Conservation (phyloP, 2,329 filamentous ascomycete genomes). For the Sphaerostilbella broomeana region DNA sequence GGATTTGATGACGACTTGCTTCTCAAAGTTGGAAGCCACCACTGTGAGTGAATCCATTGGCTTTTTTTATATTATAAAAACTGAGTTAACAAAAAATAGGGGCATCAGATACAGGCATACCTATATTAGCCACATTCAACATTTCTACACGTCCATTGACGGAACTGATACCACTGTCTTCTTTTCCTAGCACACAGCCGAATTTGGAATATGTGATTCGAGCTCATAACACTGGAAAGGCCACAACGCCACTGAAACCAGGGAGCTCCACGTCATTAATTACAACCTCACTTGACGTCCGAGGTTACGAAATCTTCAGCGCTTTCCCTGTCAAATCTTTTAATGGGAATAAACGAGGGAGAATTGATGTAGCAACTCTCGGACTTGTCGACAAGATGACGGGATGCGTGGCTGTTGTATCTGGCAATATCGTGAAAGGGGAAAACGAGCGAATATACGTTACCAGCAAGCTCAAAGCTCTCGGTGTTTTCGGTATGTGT, state of each 20-base stretch:
- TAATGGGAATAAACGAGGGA: slow-evolving; percentile 27
- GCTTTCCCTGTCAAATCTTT: slow-evolving; percentile 62
- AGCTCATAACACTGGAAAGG: slow-evolving; percentile 59
- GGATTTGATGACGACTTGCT: slow-evolving; percentile 66
- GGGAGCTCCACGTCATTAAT: slow-evolving; percentile 46
- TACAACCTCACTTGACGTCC: slow-evolving; percentile 53
- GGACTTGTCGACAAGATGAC: slow-evolving; percentile 87
- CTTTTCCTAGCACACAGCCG: slow-evolving; percentile 63
- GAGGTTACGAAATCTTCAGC: slow-evolving; percentile 75
- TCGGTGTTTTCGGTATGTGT: slow-evolving; percentile 60
- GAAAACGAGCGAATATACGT: slow-evolving; percentile 56
- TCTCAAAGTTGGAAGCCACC: slow-evolving; percentile 73
- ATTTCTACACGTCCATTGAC: slow-evolving; percentile 54
- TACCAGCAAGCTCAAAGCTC: slow-evolving; percentile 67
- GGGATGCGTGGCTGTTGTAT: slow-evolving; percentile 69
- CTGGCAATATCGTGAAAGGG: slow-evolving; percentile 49
- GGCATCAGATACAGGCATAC: slow-evolving; percentile 58
- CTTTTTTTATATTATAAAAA: no score
- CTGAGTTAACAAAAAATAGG: slow-evolving; percentile 25
- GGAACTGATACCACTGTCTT: slow-evolving; percentile 62
- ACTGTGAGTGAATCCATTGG: slow-evolving; percentile 50
- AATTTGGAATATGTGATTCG: slow-evolving; percentile 63
- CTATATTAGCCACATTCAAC: slow-evolving; percentile 82
- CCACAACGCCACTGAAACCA: slow-evolving; percentile 47
- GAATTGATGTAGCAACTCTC: slow-evolving; percentile 57